phyloP scores from a whole-genome alignment of 345 rosid species.

The Nasturtium officinale region DNA sequence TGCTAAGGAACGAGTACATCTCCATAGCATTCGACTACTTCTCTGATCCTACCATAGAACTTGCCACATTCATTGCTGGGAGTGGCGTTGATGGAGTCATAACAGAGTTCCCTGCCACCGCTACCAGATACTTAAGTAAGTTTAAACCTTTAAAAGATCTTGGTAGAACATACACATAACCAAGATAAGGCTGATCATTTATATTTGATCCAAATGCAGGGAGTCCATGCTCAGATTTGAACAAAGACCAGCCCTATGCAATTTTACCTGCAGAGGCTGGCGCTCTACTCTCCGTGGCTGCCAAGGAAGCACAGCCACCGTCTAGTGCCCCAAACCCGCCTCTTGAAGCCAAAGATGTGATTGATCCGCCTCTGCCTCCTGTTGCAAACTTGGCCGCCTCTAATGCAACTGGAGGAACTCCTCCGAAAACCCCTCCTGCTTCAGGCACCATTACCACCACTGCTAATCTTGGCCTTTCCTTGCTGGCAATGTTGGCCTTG shows the following conservation, averaged over 20 bases:
- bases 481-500: constrained; percentile 46
- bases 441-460: constrained; percentile 40
- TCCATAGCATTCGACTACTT: constrained; percentile 67
- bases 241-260: constrained; percentile 35
- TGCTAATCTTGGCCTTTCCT: constrained; percentile 44
- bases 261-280: constrained; percentile 65
- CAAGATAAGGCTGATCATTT: constrained; percentile 33
- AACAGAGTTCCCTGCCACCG: constrained; percentile 84
- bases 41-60: constrained; percentile 67
- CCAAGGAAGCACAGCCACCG: constrained; percentile 35
- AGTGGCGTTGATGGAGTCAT: constrained; percentile 65
- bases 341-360: constrained; percentile 51
- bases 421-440: constrained; percentile 33
- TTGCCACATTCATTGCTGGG: constrained; percentile 62
- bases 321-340: constrained; percentile 51
- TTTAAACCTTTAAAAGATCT: constrained; percentile 1
- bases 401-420: constrained; percentile 5
- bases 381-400: constrained; percentile 37
- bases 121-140: constrained; percentile 72
- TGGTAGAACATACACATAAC: background rate
- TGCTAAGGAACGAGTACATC: constrained; percentile 64
- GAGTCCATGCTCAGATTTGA: constrained; percentile 59
- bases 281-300: constrained; percentile 38
- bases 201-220: constrained; percentile 52
- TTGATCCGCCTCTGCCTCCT: constrained; percentile 78